Evolutionary conservation across 441 rosid genomes (phyloP), one percentile per base, ranked within the genome.

Genomic region (Bocquillonia castaneifolia): DNA sequence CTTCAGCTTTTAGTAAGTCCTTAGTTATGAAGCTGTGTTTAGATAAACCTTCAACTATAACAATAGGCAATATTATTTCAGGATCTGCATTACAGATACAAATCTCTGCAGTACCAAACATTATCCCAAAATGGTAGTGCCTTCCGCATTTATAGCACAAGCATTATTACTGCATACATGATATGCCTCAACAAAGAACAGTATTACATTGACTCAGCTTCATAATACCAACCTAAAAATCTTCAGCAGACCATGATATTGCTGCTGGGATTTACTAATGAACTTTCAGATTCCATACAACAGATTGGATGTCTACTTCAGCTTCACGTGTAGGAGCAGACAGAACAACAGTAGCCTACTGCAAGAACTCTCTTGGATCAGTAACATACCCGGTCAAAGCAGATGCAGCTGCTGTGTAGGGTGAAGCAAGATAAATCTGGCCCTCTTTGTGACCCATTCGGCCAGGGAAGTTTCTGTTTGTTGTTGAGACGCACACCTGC

Each of bases 371-470:
- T 64, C 99, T 85, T 20, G 99, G 97, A 77, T 94, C 99, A n/a
- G 93, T 88, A 56, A 93, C 97, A 72, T 74, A 79, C 34, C 97
- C 96, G 0, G 96, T 89, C 79, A 93, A 75, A 59, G 97, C 99
- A 22, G 99, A 93, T 8, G 97, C 97, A 17, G 97, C 99, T 0
- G 97, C 97, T 0, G 99, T 94, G 74, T 79, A 93, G 0, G 99
- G 96, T 13, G 99, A 93, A 42, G 96, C 99, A 32, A 91, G 86
- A 80, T 93, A 93, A 58, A 93, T 88, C 79, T 91, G 92, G 32
- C 99, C 99, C 86, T 93, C 99, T 82, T 75, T 93, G 86, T 93
- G 96, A 40, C 99, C 99, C 99, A 93, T 93, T 56, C 97, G 80
- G 8, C 99, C 99, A 0, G 99, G 99, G 86, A 93, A 89, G 81